phyloP scores from a whole-genome alignment of 164 flowering plant species.

The Annona squamosa region DNA sequence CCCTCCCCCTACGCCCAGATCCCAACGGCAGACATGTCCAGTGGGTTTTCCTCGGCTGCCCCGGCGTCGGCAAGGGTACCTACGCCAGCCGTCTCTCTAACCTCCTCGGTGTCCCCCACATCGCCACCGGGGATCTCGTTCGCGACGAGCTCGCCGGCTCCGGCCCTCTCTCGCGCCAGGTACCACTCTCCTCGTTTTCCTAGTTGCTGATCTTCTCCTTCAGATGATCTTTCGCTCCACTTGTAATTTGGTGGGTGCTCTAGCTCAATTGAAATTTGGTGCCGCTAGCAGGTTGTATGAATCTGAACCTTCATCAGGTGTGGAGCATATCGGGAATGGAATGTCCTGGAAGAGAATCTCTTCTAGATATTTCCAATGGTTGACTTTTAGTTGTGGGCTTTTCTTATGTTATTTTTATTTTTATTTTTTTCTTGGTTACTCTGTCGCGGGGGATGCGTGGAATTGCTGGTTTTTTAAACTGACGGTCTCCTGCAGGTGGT shows the following conservation, averaged over 20 bases:
- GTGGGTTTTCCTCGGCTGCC: conserved; percentile 96
- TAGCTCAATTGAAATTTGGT: background rate
- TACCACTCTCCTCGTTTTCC: conserved; percentile 6
- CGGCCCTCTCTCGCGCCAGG: conserved; percentile 68
- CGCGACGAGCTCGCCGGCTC: conserved; percentile 71
- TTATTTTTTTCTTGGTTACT: no score
- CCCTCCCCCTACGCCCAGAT: conserved; percentile 13
- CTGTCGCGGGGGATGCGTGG: no score
- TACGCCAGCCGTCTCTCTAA: conserved; percentile 75
- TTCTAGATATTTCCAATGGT: no score
- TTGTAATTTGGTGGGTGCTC: background rate
- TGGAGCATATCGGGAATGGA: background rate
- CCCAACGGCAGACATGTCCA: conserved; percentile 45
- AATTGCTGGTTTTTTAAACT: no score
- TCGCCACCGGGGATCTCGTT: conserved; percentile 96
- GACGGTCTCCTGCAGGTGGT: no score
- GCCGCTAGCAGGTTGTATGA: background rate
- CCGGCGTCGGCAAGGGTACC: conserved; percentile 93
- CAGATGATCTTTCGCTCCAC: background rate
- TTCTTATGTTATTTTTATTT: no score
- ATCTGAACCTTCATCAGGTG: background rate
- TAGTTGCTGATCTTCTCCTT: background rate
- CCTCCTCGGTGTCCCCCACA: conserved; percentile 87
- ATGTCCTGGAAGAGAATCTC: background rate
- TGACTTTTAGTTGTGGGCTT: no score